These are phyloP conservation scores for Setaria italica DNA, from an alignment of 202 grass and related monocot species.

Conservation along the genomic window DNA sequence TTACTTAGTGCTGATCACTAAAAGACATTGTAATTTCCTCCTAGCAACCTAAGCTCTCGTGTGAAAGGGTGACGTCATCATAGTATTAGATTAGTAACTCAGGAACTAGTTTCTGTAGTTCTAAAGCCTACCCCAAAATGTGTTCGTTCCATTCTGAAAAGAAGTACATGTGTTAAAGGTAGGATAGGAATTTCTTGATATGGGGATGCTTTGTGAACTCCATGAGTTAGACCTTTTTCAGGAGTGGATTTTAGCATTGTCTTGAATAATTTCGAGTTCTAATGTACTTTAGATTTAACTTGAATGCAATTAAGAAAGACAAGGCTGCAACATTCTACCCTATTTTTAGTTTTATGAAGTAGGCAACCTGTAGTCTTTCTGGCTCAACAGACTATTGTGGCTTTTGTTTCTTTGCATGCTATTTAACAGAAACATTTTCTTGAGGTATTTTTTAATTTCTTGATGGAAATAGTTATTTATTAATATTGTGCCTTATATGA, in stretches of 20 bases:
- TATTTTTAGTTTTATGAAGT: not conserved
- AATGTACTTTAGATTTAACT: not conserved
- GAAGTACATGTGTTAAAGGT: conserved; percentile 17
- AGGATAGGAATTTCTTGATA: not conserved
- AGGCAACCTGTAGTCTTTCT: not conserved
- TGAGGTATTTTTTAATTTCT: conserved; percentile 12
- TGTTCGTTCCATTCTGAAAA: conserved; percentile 9
- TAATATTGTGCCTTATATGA: conserved; percentile 42
- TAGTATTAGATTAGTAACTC: conserved; percentile 4
- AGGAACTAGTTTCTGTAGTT: not conserved
- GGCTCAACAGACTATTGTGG: conserved; percentile 1
- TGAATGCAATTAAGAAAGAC: not conserved
- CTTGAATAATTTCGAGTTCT: not conserved
- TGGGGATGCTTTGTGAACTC: not conserved
- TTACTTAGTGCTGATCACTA: not conserved
- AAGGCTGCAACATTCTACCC: not conserved
- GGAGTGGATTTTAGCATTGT: not conserved
- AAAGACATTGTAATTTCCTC: conserved; percentile 20
- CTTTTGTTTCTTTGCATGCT: conserved; percentile 11
- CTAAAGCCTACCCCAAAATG: not conserved
- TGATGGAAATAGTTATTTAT: conserved; percentile 19
- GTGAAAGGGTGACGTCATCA: not conserved
- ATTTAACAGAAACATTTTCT: conserved; percentile 21
- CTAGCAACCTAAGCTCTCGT: not conserved
- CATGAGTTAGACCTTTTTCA: not conserved